These are phyloP conservation scores for Fusarium agapanthi DNA, from an alignment of 2,329 filamentous ascomycete species.

Conservation along the genomic window DNA sequence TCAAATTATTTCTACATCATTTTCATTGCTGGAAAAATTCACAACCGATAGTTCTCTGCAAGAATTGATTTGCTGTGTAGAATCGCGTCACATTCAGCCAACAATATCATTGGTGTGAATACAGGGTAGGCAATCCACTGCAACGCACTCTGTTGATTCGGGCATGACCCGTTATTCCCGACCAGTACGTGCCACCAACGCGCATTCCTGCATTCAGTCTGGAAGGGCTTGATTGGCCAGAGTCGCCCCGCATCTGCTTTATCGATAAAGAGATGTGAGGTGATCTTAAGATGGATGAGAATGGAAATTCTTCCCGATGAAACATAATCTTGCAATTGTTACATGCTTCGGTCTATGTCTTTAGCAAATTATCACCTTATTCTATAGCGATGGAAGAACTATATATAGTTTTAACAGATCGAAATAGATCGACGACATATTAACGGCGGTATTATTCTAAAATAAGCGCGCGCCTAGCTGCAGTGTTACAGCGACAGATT, in stretches of 20 bases:
- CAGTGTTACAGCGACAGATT: no score
- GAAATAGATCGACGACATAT: no score
- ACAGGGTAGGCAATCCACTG: neutral
- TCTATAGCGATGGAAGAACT: no score
- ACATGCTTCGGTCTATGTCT: no score
- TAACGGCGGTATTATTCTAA: no score
- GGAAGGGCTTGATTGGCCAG: neutral
- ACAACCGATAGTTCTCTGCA: accelerated
- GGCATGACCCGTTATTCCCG: neutral
- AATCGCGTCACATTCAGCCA: no score
- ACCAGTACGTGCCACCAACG: neutral
- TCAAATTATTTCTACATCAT: accelerated
- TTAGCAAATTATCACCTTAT: no score
- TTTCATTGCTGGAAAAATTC: neutral
- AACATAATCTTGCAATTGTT: neutral
- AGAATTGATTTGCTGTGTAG: accelerated
- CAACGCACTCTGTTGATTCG: no score
- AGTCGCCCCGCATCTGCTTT: neutral
- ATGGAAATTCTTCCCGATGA: neutral
- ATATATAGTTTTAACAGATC: accelerated
- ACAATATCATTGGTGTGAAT: neutral
- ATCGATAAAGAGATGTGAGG: neutral
- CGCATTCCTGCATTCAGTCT: neutral
- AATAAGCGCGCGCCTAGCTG: no score
- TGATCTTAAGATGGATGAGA: neutral